phyloP scores from a whole-genome alignment of 805 yeast species.

The Suhomyces prunicola region DNA sequence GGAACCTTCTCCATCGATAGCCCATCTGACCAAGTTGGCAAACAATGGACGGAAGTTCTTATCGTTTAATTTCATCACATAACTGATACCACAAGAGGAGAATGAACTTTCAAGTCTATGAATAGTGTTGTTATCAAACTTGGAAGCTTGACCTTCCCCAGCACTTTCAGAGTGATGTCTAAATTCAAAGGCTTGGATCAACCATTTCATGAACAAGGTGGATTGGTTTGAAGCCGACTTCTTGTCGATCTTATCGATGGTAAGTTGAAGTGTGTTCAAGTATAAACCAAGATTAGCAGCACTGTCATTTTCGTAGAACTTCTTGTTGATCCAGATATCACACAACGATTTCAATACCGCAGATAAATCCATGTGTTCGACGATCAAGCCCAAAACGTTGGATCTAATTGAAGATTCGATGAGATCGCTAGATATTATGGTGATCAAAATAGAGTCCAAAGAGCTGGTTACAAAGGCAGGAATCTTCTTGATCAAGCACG shows the following conservation, averaged over 20 bases:
- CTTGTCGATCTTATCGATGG: conserved; percentile 67
- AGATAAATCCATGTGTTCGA: conserved; percentile 64
- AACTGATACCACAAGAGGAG: conserved; percentile 67
- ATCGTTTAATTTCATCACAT: conserved; percentile 89
- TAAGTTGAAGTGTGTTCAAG: conserved; percentile 61
- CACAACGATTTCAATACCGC: conserved; percentile 60
- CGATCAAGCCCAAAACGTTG: conserved; percentile 57
- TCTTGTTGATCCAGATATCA: conserved; percentile 53
- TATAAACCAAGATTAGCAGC: conserved; percentile 58
- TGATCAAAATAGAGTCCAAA: conserved; percentile 56
- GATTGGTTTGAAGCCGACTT: conserved; percentile 73
- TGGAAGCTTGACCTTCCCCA: conserved; percentile 12
- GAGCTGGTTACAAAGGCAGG: conserved; percentile 81
- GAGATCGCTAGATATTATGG: conserved; percentile 53
- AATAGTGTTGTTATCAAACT: conserved; percentile 67
- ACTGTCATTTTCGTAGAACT: conserved; percentile 31
- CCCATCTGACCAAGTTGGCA: conserved; percentile 86
- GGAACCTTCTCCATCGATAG: conserved; percentile 77
- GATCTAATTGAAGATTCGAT: conserved; percentile 61
- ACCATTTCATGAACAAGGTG: conserved; percentile 61
- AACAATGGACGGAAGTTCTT: conserved; percentile 90
- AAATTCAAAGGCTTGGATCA: conserved; percentile 69
- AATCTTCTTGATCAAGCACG: conserved; percentile 74
- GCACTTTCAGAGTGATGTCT: conserved; percentile 46
- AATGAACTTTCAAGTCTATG: conserved; percentile 78